Conservation (phyloP, 306 rosid species). For the Pterocarpus santalinus region DNA sequence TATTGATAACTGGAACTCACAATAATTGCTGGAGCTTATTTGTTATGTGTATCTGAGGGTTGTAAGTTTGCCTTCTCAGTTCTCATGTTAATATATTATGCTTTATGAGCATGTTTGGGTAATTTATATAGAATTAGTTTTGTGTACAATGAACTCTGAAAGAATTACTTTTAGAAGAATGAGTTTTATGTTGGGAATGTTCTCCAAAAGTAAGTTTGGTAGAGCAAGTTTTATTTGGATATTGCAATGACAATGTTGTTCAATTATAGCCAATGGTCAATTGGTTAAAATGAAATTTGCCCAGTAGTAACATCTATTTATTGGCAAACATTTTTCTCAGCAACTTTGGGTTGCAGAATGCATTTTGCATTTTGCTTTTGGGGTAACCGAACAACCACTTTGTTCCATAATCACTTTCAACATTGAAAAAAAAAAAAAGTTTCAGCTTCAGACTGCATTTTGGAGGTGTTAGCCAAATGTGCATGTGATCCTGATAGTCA, state of each 20-base stretch:
- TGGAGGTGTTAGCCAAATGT: slow-evolving; percentile 20
- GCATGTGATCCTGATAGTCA: slow-evolving; percentile 25
- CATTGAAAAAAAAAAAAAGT: background rate
- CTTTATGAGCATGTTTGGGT: slow-evolving; percentile 28
- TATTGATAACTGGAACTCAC: slow-evolving; percentile 34
- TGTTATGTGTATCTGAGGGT: slow-evolving; percentile 18
- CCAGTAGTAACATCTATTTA: slow-evolving; percentile 25
- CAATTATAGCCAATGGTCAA: slow-evolving; percentile 20
- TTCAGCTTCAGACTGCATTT: slow-evolving; percentile 21
- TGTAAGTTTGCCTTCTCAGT: slow-evolving; percentile 20
- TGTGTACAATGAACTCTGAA: slow-evolving; percentile 16
- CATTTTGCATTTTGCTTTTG: slow-evolving; percentile 32
- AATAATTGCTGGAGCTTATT: slow-evolving; percentile 31
- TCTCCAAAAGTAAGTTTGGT: slow-evolving; percentile 11
- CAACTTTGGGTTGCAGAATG: slow-evolving; percentile 31
- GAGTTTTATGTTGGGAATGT: slow-evolving; percentile 28
- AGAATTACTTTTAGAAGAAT: slow-evolving; percentile 6
- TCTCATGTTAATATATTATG: background rate
- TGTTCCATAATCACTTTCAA: background rate
- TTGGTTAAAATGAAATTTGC: slow-evolving; percentile 20
- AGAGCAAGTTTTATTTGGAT: slow-evolving; percentile 19
- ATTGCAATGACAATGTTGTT: slow-evolving; percentile 9
- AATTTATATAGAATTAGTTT: background rate
- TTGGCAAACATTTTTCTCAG: background rate
- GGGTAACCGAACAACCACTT: slow-evolving; percentile 14